Evolutionary conservation across 352 stramenopile species (phyloP).

Genomic region (Phytophthora ohioensis): DNA sequence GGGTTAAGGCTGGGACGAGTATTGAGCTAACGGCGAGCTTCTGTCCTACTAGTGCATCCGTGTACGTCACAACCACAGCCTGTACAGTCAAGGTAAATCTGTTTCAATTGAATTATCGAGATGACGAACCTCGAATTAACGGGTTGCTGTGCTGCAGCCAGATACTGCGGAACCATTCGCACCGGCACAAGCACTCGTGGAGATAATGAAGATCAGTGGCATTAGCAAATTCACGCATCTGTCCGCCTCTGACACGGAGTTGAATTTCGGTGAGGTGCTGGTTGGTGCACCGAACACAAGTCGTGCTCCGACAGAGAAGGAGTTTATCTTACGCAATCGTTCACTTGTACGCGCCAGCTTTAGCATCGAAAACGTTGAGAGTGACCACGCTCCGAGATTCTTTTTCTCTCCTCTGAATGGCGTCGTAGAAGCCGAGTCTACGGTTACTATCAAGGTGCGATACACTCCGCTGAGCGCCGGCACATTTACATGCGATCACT

Average conservation of each 20-base stretch:
- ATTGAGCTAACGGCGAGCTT: constrained; percentile 84
- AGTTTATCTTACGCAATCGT: constrained; percentile 91
- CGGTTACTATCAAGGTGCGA: constrained; percentile 68
- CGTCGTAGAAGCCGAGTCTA: constrained; percentile 81
- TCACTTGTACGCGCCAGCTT: constrained; percentile 92
- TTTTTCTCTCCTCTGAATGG: constrained; percentile 75
- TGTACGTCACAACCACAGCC: constrained; percentile 86
- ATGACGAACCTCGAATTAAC: not conserved
- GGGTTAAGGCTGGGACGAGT: constrained; percentile 66
- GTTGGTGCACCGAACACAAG: constrained; percentile 60
- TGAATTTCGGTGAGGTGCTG: constrained; percentile 89
- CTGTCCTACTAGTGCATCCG: constrained; percentile 69
- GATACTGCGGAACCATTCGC: constrained; percentile 35
- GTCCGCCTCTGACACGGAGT: constrained; percentile 72
- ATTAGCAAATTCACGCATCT: constrained; percentile 93
- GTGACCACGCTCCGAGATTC: constrained; percentile 89
- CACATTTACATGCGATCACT: constrained; percentile 92
- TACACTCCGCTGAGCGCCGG: constrained; percentile 88
- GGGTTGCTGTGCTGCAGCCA: constrained; percentile 27
- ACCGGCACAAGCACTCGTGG: constrained; percentile 35
- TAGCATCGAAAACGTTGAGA: constrained; percentile 74
- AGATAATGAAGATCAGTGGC: constrained; percentile 87
- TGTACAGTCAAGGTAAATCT: constrained; percentile 67
- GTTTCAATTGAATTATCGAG: not conserved
- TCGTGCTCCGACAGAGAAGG: constrained; percentile 66